Evolutionary conservation across 257 asterid species (phyloP).

Genomic region (Anisodus acutangulus): DNA sequence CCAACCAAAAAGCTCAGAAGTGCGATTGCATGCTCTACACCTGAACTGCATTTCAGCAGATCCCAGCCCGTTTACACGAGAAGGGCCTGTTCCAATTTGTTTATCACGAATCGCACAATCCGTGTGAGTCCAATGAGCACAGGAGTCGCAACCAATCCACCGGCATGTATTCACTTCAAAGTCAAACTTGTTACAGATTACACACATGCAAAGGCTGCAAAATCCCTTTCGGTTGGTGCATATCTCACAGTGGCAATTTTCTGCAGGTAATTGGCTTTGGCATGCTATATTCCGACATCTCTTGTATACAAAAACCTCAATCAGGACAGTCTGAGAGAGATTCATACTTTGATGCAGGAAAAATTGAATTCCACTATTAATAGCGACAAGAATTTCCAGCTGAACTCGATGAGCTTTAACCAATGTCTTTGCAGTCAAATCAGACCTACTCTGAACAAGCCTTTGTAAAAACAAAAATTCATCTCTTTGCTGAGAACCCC

Average conservation of each 20-base stretch:
- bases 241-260: conserved; percentile 76
- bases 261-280: conserved; percentile 78
- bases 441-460: conserved; percentile 79
- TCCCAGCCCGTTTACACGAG: conserved; percentile 61
- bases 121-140: conserved; percentile 98
- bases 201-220: conserved; percentile 98
- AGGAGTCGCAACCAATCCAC: conserved; percentile 91
- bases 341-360: conserved; percentile 92
- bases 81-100: conserved; percentile 77
- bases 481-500: conserved; percentile 83
- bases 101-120: conserved; percentile 91
- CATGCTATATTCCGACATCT: conserved; percentile 91
- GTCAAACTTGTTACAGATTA: conserved; percentile 86
- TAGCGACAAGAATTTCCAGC: conserved; percentile 79
- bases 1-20: conserved; percentile 96
- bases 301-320: conserved; percentile 78
- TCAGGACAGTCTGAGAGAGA: conserved; percentile 83
- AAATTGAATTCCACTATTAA: conserved; percentile 87
- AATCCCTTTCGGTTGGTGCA: conserved; percentile 84
- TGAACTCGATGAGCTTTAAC: conserved; percentile 75
- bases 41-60: conserved; percentile 80
- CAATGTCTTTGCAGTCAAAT: conserved; percentile 73
- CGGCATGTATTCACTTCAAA: conserved; percentile 94
- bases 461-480: conserved; percentile 82
- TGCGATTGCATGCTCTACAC: conserved; percentile 82